Conservation (phyloP, 2,329 filamentous ascomycete genomes). For the Daldinia eschscholtzii region DNA sequence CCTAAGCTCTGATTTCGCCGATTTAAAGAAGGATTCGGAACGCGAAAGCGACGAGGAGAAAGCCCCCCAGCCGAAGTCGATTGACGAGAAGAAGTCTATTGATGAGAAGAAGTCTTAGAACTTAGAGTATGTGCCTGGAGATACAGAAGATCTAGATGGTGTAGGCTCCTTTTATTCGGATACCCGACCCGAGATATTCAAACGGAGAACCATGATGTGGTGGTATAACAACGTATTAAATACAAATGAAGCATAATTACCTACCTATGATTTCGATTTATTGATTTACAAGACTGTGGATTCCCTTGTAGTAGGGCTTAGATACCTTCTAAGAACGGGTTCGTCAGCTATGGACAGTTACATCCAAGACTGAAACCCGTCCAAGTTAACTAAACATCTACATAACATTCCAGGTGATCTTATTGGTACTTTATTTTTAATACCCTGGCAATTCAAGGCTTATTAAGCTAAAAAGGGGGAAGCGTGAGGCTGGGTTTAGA, state of each 20-base stretch:
- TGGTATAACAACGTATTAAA: neutral
- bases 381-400: neutral
- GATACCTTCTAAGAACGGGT: neutral
- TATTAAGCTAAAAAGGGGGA: neutral
- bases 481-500: neutral
- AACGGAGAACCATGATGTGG: neutral
- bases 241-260: neutral
- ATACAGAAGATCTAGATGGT: neutral
- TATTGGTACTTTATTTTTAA: neutral
- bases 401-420: neutral
- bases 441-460: neutral
- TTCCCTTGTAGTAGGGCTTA: too few species aligned
- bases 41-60: constrained; percentile 47
- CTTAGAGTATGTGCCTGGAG: constrained; percentile 1
- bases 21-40: constrained; percentile 50
- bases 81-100: constrained; percentile 35
- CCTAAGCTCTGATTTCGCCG: constrained; percentile 48
- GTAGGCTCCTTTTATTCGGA: neutral
- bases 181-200: constrained; percentile 1
- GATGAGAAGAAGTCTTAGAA: constrained; percentile 39
- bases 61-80: constrained; percentile 22
- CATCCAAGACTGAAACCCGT: neutral
- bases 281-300: too few species aligned
- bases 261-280: neutral
- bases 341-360: neutral